Evolutionary conservation across 306 rosid species (phyloP).

Genomic region (Corylus avellana): DNA sequence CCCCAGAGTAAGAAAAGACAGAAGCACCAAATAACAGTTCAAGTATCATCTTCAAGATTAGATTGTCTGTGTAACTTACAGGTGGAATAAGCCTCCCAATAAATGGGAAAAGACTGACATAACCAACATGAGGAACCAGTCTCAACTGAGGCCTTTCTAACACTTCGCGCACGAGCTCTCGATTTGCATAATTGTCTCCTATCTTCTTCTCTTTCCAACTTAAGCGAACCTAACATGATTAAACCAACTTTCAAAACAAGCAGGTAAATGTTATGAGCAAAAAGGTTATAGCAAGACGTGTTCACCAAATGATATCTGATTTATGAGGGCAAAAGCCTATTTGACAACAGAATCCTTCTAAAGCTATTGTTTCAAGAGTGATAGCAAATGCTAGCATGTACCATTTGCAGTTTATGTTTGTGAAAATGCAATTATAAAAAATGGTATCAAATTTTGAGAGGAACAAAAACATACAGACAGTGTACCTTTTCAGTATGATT

Average conservation of each 20-base stretch:
- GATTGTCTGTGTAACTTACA: conserved; percentile 46
- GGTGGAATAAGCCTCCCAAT: conserved; percentile 82
- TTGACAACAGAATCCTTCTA: not conserved
- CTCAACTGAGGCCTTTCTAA: conserved; percentile 60
- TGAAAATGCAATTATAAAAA: not conserved
- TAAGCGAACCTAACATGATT: conserved; percentile 65
- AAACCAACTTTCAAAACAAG: conserved; percentile 9
- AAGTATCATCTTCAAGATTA: conserved; percentile 16
- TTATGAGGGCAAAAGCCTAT: not conserved
- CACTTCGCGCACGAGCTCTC: conserved; percentile 71
- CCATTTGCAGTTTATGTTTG: not conserved
- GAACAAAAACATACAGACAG: not conserved
- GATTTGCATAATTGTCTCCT: conserved; percentile 47
- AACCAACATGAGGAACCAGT: conserved; percentile 88
- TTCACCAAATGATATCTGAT: not conserved
- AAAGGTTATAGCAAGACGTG: not conserved
- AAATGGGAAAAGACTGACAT: conserved; percentile 85
- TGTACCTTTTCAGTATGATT: conserved; percentile 94
- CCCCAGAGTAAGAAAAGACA: not conserved
- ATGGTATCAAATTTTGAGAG: conserved; percentile 2
- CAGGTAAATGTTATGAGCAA: conserved; percentile 13
- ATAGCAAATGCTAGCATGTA: conserved; percentile 1
- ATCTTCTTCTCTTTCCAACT: conserved; percentile 62
- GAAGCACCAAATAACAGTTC: conserved; percentile 3
- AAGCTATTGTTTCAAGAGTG: conserved; percentile 3